phyloP scores from a whole-genome alignment of 768 basidiomycete genomes.

The Tricholoma hemisulphureum region DNA sequence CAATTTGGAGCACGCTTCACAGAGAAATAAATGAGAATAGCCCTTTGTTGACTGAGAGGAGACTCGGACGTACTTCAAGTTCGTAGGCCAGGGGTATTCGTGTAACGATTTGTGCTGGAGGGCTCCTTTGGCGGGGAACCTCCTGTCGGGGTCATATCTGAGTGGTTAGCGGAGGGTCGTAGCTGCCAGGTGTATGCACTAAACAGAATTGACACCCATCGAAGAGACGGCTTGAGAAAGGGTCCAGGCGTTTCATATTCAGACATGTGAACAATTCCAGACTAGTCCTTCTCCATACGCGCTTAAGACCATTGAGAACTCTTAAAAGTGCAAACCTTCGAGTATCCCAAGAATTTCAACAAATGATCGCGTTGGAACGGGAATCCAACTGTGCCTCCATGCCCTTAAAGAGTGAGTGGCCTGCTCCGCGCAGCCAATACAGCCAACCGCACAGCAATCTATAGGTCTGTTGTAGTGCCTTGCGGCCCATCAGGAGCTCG shows the following conservation, averaged over 20 bases:
- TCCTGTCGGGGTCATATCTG: slow-evolving; percentile 83
- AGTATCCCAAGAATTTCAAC: slow-evolving; percentile 91
- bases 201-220: too few species aligned
- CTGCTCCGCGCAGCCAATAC: slow-evolving; percentile 94
- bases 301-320: neutral
- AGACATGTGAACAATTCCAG: slow-evolving; percentile 78
- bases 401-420: slow-evolving; percentile 98
- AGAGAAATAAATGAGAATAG: neutral
- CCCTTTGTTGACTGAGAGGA: too few species aligned
- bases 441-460: slow-evolving; percentile 97
- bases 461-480: slow-evolving; percentile 97
- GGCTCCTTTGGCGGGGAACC: slow-evolving; percentile 82
- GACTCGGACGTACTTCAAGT: slow-evolving; percentile 47
- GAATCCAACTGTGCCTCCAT: slow-evolving; percentile 97
- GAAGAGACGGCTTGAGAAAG: slow-evolving; percentile 58
- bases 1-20: slow-evolving; percentile 76
- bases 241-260: slow-evolving; percentile 86
- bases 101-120: slow-evolving; percentile 95
- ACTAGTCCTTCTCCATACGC: slow-evolving; percentile 78
- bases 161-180: slow-evolving; percentile 80
- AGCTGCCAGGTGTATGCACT: slow-evolving; percentile 63
- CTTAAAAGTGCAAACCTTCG: slow-evolving; percentile 51
- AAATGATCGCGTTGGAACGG: slow-evolving; percentile 98
- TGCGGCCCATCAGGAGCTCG: slow-evolving; percentile 91
- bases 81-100: slow-evolving; percentile 86